phyloP scores from a whole-genome alignment of 352 stramenopile species.

The Halophytophthora batemanensis region DNA sequence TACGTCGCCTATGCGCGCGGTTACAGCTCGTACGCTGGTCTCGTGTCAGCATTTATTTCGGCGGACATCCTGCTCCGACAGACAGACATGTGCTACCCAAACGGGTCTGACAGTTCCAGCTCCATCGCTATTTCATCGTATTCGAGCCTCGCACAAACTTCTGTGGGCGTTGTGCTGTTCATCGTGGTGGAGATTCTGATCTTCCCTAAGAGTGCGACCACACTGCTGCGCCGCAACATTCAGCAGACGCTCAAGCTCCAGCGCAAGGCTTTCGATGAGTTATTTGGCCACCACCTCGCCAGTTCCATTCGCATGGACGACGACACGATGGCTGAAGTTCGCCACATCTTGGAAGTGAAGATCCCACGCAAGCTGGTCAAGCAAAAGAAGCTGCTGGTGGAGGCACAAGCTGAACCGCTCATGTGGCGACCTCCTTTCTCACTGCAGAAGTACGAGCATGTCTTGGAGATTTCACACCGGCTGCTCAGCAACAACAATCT shows the following conservation, averaged over 20 bases:
- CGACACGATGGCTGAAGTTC: slow-evolving; percentile 39
- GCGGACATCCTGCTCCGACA: slow-evolving; percentile 58
- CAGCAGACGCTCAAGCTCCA: slow-evolving; percentile 60
- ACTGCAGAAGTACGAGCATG: slow-evolving; percentile 55
- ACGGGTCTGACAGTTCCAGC: slow-evolving; percentile 24
- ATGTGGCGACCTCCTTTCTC: slow-evolving; percentile 70
- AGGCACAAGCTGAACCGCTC: slow-evolving; percentile 55
- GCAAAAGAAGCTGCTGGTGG: slow-evolving; percentile 44
- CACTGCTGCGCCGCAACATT: slow-evolving; percentile 57
- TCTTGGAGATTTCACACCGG: slow-evolving; percentile 58
- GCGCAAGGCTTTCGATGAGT: slow-evolving; percentile 50
- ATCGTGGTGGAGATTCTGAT: slow-evolving; percentile 62
- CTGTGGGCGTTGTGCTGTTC: slow-evolving; percentile 72
- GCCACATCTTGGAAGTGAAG: slow-evolving; percentile 51
- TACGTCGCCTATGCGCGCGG: slow-evolving; percentile 59
- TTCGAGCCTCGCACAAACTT: slow-evolving; percentile 69
- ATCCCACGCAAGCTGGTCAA: slow-evolving; percentile 42
- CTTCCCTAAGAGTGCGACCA: slow-evolving; percentile 52
- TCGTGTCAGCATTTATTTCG: slow-evolving; percentile 65
- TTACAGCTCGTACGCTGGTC: slow-evolving; percentile 54
- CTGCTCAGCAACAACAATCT: slow-evolving; percentile 78
- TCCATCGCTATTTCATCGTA: slow-evolving; percentile 63
- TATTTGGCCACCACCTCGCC: slow-evolving; percentile 65
- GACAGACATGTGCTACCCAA: slow-evolving; percentile 40
- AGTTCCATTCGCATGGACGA: slow-evolving; percentile 44